Evolutionary conservation across 495 filamentous ascomycete genomes (phyloP), one percentile per base, ranked within the genome.

Genomic region (Bathelium albidoporum): DNA sequence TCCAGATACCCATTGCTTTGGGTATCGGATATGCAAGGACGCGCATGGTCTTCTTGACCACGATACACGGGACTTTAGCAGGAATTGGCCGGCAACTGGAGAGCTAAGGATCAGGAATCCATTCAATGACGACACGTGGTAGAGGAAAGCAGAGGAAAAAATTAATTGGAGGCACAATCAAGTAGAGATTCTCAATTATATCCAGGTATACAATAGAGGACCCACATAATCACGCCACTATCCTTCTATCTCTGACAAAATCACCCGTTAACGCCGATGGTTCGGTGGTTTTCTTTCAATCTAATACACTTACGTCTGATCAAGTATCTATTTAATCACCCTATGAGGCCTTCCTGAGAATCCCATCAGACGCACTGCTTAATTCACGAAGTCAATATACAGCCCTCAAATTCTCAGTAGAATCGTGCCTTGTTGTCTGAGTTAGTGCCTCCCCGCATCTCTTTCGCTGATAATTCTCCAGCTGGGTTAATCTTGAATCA

Each of bases 121-220:
- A 55, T 55, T 55, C 49, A 55, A 55, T 55, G 24, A 55, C 49
- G 49, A 55, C 49, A 55, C 49, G 26, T 55, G 49, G 49, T 55
- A 55, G 49, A 55, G 49, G 49, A 55, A 55, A 55, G 49, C 49
- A 55, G 24, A 55, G 20, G 49, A 55, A 55, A 55, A 55, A 28
- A 24, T 55, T 24, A 55, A 55, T 29, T 29, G 49, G 49, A 55
- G 49, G 49, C 49, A 55, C 24, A 55, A 26, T 55, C 22, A 26
- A 29, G 49, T 26, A 29, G 49, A 55, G 49, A 55, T 29, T 29
- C 49, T 24, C 49, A 55, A 29, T 24, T 55, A 55, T 55, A 55
- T 55, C 49, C 49, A 55, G 49, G 49, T 29, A 29, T 29, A 55
- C 49, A 26, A 55, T 55, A 55, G 49, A 55, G 49, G 22, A 55